These are phyloP conservation scores for Aspergillus tamarii DNA, from an alignment of 2,329 filamentous ascomycete species.

Conservation along the genomic window DNA sequence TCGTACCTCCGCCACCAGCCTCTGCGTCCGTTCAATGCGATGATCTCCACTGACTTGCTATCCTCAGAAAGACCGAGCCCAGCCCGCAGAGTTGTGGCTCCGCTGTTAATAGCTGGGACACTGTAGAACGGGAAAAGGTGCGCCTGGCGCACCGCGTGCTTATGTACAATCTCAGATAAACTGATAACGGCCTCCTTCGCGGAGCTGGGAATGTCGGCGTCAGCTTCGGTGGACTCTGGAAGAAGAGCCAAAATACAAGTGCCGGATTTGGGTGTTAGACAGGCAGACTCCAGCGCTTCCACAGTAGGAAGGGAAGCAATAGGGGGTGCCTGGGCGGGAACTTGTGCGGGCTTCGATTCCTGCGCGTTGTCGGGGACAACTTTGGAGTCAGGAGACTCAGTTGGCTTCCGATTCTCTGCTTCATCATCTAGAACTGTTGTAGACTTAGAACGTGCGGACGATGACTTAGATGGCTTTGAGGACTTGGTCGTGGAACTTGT, in stretches of 20 bases:
- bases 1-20: conserved; percentile 82
- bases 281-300: conserved; percentile 69
- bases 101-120: conserved; percentile 66
- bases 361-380: conserved; percentile 42
- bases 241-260: conserved; percentile 82
- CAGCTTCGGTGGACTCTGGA: conserved; percentile 55
- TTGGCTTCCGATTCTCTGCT: conserved; percentile 43
- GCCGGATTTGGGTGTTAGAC: conserved; percentile 73
- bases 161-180: conserved; percentile 74
- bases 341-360: conserved; percentile 44
- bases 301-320: conserved; percentile 68
- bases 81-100: conserved; percentile 58
- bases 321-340: conserved; percentile 61
- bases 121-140: conserved; percentile 83
- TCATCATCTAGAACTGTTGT: conserved; percentile 50
- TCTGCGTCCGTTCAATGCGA: conserved; percentile 83
- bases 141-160: conserved; percentile 67
- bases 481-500: conserved; percentile 32
- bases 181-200: conserved; percentile 61
- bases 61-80: conserved; percentile 63
- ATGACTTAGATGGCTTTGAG: conserved; percentile 46
- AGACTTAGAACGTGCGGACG: conserved; percentile 46
- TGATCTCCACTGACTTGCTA: conserved; percentile 64
- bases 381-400: conserved; percentile 58
- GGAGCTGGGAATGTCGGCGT: conserved; percentile 48